phyloP scores from a whole-genome alignment of 306 rosid genomes.

The Prinsepia uniflora region DNA sequence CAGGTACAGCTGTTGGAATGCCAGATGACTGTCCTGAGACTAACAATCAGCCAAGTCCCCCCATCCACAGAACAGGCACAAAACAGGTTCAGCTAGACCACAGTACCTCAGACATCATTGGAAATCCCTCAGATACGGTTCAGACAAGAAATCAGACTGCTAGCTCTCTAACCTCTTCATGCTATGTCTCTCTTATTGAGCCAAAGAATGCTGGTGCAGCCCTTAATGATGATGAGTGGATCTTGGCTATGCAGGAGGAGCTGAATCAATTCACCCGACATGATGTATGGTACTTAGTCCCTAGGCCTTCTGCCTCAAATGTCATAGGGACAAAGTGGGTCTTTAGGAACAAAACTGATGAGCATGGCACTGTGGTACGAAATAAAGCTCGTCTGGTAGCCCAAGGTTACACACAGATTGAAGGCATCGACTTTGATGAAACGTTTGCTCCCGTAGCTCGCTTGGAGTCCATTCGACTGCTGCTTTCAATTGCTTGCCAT shows the following conservation, averaged over 20 bases:
- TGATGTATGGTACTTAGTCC: neutral
- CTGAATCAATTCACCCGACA: neutral
- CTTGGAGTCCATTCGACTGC: no score
- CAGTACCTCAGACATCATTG: neutral
- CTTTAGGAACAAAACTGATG: neutral
- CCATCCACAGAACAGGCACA: neutral
- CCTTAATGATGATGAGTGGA: neutral
- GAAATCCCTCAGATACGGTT: neutral
- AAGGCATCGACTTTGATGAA: no score
- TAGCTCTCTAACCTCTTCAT: neutral
- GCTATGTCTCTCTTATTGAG: neutral
- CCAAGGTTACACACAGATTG: neutral
- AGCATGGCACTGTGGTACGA: neutral
- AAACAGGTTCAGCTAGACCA: neutral
- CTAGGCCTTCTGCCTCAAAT: neutral
- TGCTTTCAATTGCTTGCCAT: no score
- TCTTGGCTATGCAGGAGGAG: neutral
- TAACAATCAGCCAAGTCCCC: neutral
- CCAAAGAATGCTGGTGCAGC: neutral
- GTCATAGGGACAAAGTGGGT: neutral
- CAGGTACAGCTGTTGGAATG: neutral
- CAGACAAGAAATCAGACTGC: neutral
- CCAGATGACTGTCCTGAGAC: neutral
- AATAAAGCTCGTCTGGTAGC: neutral
- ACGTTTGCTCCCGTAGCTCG: no score